Conservation (phyloP, 495 filamentous ascomycete genomes). For the Daldinia caldariorum region DNA sequence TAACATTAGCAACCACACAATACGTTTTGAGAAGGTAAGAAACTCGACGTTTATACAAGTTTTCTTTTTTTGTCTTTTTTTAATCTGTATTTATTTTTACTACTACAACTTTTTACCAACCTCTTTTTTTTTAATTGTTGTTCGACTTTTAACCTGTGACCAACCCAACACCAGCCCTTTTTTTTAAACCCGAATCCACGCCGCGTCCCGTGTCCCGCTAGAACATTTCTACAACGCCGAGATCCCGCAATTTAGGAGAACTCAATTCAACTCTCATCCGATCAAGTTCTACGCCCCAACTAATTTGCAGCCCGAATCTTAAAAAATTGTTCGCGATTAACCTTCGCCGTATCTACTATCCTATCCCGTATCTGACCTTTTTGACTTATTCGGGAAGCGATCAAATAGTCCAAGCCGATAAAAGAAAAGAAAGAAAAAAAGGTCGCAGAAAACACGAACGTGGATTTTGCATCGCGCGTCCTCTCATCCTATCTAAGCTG, state of each 20-base stretch:
- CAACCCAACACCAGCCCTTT: neutral
- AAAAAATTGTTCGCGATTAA: slow-evolving; percentile 47
- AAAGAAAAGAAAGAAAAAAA: slow-evolving; percentile 23
- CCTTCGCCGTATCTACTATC: slow-evolving; percentile 33
- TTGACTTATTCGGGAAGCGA: slow-evolving; percentile 18
- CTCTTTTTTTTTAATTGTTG: neutral
- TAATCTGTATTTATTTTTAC: slow-evolving; percentile 18
- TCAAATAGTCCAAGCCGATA: slow-evolving; percentile 39
- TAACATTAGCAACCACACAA: slow-evolving; percentile 26
- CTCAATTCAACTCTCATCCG: slow-evolving; percentile 6
- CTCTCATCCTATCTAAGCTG: slow-evolving; percentile 16
- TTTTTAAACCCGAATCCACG: neutral
- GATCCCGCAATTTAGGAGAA: slow-evolving; percentile 17
- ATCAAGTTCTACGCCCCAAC: slow-evolving; percentile 18
- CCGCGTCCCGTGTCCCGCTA: slow-evolving; percentile 9
- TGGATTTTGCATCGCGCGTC: slow-evolving; percentile 25
- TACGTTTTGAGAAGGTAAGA: slow-evolving; percentile 1
- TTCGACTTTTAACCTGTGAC: neutral
- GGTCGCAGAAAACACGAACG: slow-evolving; percentile 43
- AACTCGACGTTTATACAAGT: slow-evolving; percentile 18
- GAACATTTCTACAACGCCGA: slow-evolving; percentile 23
- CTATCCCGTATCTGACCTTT: slow-evolving; percentile 6
- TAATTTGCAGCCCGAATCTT: slow-evolving; percentile 25
- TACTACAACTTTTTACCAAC: neutral
- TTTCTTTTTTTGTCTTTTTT: no score